Base-by-base conservation (phyloP, 768 basidiomycete genomes). In the Kwoniella sp. region DNA sequence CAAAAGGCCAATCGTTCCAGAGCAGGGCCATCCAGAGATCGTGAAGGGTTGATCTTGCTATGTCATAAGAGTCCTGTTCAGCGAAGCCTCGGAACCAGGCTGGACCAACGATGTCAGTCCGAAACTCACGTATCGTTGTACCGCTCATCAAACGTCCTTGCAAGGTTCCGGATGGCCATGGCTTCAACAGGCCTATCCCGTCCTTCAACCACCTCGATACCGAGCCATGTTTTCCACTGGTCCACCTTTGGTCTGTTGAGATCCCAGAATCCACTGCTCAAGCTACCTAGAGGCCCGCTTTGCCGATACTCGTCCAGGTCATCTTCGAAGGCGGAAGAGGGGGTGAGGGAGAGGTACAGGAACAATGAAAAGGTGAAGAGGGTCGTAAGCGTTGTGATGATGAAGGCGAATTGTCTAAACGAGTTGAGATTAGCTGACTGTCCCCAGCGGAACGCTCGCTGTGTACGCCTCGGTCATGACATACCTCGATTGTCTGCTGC, bases 1-100 rank as follows among this genome's bases (percentile, higher is more conserved):
- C 57, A 59, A 12, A 45, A 23, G 6, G 51, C 53, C 17, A 59
- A 25, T 46, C 57, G 23, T 33, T 59, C 33, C 1, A 59, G 20
- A 1, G 52, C 44, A 5, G 57, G 57, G 3, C 17, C 46, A 31
- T 59, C 54, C 8, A 46, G 25, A 6, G 28, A 14, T 28, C 52
- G 19, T 8, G 44, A 38, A 14, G 34, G 28, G 20, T 31, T 33
- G 28, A 20, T 27, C 10, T 44, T 17, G 15, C 34, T 44, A 25
- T 5, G 2, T 15, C 11, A 23, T 6, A 25, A 20, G 5, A 20
- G 28, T 6, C 12, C 3, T 20, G 6, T 15, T 45, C 29, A 32
- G 44, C n/a, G 5, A n/a, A n/a, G n/a, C n/a, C n/a, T n/a, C n/a
- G n/a, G n/a, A n/a, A n/a, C n/a, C n/a, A n/a, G n/a, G n/a, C n/a